These are phyloP conservation scores for Sporothrix sp. DNA, from an alignment of 2,329 filamentous ascomycete species.

Conservation along the genomic window DNA sequence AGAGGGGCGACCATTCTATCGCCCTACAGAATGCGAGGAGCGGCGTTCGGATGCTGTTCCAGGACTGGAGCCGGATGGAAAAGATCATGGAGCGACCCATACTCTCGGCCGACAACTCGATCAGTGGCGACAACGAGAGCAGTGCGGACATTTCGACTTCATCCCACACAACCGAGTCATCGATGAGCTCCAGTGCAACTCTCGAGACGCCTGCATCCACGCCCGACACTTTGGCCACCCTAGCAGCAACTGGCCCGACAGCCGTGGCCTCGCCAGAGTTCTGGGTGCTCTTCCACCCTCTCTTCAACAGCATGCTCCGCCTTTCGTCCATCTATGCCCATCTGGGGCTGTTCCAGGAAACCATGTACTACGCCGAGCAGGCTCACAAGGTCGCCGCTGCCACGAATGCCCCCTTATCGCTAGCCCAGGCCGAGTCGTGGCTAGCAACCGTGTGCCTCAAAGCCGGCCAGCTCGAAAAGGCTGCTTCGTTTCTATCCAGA, in stretches of 20 bases:
- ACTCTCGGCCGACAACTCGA: background rate
- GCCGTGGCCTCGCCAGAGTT: constrained; percentile 45
- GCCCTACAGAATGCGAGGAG: constrained; percentile 49
- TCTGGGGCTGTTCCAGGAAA: constrained; percentile 79
- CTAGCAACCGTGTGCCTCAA: constrained; percentile 45
- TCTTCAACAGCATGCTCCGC: constrained; percentile 62
- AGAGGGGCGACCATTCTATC: constrained; percentile 47
- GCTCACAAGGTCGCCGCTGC: constrained; percentile 65
- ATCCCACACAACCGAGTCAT: background rate
- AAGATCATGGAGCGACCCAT: constrained; percentile 18
- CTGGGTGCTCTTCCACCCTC: constrained; percentile 67
- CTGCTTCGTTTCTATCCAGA: constrained; percentile 44
- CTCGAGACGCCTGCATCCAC: background rate
- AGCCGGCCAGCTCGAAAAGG: constrained; percentile 49
- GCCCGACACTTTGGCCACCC: background rate
- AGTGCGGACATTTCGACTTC: constrained; percentile 4
- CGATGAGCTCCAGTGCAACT: background rate
- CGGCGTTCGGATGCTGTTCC: constrained; percentile 45
- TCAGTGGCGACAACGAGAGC: constrained; percentile 17
- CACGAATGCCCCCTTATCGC: constrained; percentile 52
- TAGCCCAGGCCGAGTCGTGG: constrained; percentile 45
- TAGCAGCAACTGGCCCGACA: background rate
- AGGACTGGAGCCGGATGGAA: constrained; percentile 47
- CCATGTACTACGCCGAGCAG: constrained; percentile 77
- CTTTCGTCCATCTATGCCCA: constrained; percentile 72